These are phyloP conservation scores for Scheffersomyces segobiensis DNA, from an alignment of 1,139 yeast species.

Conservation along the genomic window DNA sequence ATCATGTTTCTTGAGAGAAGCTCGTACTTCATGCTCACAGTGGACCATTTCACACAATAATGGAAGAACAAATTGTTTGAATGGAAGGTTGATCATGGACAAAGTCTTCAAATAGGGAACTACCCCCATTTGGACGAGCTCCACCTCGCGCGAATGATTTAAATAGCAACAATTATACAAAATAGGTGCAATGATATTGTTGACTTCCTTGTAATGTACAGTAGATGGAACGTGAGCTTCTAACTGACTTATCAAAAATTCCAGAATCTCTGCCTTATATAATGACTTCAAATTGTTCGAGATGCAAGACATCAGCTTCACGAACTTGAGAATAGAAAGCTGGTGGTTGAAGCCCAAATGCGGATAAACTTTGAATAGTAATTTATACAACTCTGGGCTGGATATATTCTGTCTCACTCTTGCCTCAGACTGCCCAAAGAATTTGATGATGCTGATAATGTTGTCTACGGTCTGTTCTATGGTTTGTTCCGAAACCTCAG, in stretches of 20 bases:
- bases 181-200: constrained; percentile 45
- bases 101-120: constrained; percentile 52
- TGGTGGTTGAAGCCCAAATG: constrained; percentile 34
- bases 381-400: constrained; percentile 45
- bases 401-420: constrained; percentile 42
- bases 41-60: constrained; percentile 63
- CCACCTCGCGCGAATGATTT: constrained; percentile 52
- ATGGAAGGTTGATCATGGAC: constrained; percentile 47
- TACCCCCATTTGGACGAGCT: constrained; percentile 54
- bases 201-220: constrained; percentile 38
- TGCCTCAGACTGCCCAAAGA: constrained; percentile 46
- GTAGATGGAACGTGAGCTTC: constrained; percentile 29
- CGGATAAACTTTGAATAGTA: constrained; percentile 41
- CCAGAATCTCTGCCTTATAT: constrained; percentile 43
- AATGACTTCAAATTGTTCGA: constrained; percentile 35
- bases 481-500: constrained; percentile 15
- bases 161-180: constrained; percentile 61
- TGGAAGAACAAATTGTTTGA: constrained; percentile 64
- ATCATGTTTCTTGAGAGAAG: constrained; percentile 35
- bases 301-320: constrained; percentile 44
- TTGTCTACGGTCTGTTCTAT: constrained; percentile 27
- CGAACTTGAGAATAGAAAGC: constrained; percentile 39
- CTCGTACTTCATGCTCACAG: constrained; percentile 43
- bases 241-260: constrained; percentile 35
- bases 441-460: constrained; percentile 39